phyloP scores from a whole-genome alignment of 495 filamentous ascomycete genomes.

The Staphylotrichum tortipilum region DNA sequence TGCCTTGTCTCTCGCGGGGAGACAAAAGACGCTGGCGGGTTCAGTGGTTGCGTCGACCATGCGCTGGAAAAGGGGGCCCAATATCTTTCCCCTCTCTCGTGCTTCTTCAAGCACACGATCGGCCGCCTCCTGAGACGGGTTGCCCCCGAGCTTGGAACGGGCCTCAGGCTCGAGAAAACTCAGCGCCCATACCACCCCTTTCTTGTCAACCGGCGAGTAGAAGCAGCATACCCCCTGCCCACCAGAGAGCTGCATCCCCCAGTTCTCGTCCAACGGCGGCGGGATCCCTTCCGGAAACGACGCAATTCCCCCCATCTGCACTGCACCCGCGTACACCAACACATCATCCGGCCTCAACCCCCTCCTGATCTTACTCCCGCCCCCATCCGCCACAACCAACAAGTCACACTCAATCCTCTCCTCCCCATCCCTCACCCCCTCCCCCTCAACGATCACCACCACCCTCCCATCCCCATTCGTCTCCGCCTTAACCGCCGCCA shows the following conservation, averaged over 20 bases:
- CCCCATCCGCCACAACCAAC: conserved; percentile 32
- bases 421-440: conserved; percentile 2
- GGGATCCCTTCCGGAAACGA: conserved; percentile 21
- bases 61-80: conserved; percentile 25
- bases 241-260: conserved; percentile 23
- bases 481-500: conserved; percentile 11
- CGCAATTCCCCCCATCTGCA: conserved; percentile 23
- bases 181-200: conserved; percentile 26
- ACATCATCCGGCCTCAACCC: conserved; percentile 26
- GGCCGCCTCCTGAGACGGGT: conserved; percentile 1
- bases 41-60: conserved; percentile 25
- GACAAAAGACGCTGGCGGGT: conserved; percentile 16
- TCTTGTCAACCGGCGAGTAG: conserved; percentile 26
- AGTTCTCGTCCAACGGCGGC: conserved; percentile 20
- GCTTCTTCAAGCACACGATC: conserved; percentile 18
- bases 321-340: conserved; percentile 25
- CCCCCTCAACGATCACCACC: not conserved
- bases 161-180: conserved; percentile 16
- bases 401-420: conserved; percentile 28
- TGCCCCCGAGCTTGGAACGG: not conserved
- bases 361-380: conserved; percentile 30
- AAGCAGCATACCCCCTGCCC: conserved; percentile 27
- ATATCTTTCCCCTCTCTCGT: conserved; percentile 16
- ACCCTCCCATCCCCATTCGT: conserved; percentile 7
- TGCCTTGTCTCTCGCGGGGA: conserved; percentile 28